phyloP scores from a whole-genome alignment of 331 rosid species.

The Malus hybrid region DNA sequence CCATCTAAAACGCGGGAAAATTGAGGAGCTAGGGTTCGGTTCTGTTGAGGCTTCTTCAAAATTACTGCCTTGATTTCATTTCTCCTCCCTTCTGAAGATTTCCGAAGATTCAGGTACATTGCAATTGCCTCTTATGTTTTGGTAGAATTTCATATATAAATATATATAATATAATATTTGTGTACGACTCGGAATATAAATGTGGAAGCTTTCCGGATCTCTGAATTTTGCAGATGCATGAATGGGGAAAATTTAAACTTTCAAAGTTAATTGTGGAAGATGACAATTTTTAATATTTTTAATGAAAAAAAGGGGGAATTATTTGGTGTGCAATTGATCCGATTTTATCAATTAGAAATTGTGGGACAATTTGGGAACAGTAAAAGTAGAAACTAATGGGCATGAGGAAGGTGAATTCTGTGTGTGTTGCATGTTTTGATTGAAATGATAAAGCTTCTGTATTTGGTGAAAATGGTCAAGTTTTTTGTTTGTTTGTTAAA shows the following conservation, averaged over 20 bases:
- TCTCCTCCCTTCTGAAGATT: background rate
- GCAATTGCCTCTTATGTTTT: background rate
- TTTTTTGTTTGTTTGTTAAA: background rate
- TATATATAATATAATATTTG: too few species aligned
- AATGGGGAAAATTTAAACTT: background rate
- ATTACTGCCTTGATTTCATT: background rate
- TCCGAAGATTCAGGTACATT: conserved; percentile 9
- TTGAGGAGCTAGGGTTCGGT: conserved; percentile 5
- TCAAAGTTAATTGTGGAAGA: background rate
- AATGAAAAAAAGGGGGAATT: background rate
- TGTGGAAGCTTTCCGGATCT: background rate
- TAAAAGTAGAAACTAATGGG: background rate
- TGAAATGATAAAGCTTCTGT: background rate
- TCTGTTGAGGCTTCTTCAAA: background rate
- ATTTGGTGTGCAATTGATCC: background rate
- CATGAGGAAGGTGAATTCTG: background rate
- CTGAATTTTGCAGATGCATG: background rate
- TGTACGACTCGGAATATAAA: too few species aligned
- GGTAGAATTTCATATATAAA: too few species aligned
- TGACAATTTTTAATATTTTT: background rate
- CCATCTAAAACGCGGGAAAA: background rate
- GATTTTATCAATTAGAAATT: background rate
- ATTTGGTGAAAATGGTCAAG: background rate
- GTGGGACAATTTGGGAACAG: background rate
- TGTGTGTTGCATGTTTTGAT: background rate